phyloP scores from a whole-genome alignment of 2,329 filamentous ascomycete genomes.

The Neonectria hederae region DNA sequence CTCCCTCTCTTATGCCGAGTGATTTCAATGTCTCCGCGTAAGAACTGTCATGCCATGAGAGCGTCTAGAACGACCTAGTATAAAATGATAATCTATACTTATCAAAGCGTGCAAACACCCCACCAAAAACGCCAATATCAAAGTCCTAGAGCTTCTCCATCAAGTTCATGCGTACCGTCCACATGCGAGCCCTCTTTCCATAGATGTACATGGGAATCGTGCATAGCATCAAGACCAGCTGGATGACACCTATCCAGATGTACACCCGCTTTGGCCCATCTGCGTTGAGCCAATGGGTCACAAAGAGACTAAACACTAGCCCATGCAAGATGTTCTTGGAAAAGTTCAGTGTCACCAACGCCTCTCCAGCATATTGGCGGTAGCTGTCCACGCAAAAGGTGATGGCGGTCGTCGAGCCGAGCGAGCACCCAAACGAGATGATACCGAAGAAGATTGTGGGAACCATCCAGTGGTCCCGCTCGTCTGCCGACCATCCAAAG shows the following conservation, averaged over 20 bases:
- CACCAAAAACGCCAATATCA: conserved; percentile 22
- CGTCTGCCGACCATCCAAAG: conserved; percentile 90
- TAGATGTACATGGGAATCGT: conserved; percentile 95
- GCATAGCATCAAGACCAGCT: conserved; percentile 76
- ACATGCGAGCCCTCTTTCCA: conserved; percentile 91
- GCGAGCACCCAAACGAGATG: conserved; percentile 89
- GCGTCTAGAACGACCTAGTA: neutral
- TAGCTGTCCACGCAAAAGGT: conserved; percentile 96
- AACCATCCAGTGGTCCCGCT: conserved; percentile 84
- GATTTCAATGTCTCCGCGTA: neutral
- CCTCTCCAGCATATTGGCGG: conserved; percentile 91
- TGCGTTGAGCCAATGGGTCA: conserved; percentile 81
- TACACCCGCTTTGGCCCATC: conserved; percentile 83
- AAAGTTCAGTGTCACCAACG: conserved; percentile 93
- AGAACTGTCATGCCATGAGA: conserved; percentile 1
- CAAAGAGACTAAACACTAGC: conserved; percentile 87
- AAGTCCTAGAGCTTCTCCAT: conserved; percentile 75
- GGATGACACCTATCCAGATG: conserved; percentile 85
- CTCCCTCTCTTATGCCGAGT: neutral
- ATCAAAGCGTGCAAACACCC: neutral
- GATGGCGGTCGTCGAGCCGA: conserved; percentile 90
- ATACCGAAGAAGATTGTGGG: conserved; percentile 94
- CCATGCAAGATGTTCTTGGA: conserved; percentile 95
- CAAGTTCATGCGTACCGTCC: conserved; percentile 86
- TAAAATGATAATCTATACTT: neutral